phyloP scores from a whole-genome alignment of 2,329 filamentous ascomycete genomes.

The Cytospora piceae region DNA sequence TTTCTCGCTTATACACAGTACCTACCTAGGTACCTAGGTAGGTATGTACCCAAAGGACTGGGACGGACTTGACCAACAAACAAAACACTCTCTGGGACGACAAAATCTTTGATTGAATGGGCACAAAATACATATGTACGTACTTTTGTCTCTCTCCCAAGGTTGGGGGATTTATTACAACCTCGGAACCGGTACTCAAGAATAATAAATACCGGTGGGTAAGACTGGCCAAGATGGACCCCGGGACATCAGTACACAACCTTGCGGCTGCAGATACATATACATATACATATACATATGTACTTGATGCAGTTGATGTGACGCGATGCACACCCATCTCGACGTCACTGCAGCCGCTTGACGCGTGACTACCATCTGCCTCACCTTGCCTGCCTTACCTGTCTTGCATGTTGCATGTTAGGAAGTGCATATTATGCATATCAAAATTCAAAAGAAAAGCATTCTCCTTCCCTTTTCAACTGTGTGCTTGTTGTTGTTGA shows the following conservation, averaged over 20 bases:
- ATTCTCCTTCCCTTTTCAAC: neutral
- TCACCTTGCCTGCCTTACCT: neutral
- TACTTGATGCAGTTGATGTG: neutral
- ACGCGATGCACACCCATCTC: conserved; percentile 10
- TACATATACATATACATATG: neutral
- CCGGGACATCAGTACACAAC: too few relatives aligned
- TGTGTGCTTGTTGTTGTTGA: too few relatives aligned
- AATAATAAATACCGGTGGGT: neutral
- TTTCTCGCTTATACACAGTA: neutral
- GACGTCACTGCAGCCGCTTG: conserved; percentile 1
- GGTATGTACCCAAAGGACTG: neutral
- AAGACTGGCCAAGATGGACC: conserved; percentile 1
- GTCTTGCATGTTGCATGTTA: too few relatives aligned
- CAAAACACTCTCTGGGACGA: neutral
- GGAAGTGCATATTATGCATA: neutral
- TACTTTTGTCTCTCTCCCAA: neutral
- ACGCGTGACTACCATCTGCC: neutral
- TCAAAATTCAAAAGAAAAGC: neutral
- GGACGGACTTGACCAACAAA: neutral
- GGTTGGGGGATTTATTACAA: too few relatives aligned
- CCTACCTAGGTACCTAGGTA: too few relatives aligned
- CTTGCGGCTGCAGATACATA: conserved; percentile 9
- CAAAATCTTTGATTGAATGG: too few relatives aligned
- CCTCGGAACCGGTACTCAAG: too few relatives aligned
- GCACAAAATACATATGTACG: neutral